These are phyloP conservation scores for Leccinum arenicola DNA, from an alignment of 768 basidiomycete species.

Conservation along the genomic window DNA sequence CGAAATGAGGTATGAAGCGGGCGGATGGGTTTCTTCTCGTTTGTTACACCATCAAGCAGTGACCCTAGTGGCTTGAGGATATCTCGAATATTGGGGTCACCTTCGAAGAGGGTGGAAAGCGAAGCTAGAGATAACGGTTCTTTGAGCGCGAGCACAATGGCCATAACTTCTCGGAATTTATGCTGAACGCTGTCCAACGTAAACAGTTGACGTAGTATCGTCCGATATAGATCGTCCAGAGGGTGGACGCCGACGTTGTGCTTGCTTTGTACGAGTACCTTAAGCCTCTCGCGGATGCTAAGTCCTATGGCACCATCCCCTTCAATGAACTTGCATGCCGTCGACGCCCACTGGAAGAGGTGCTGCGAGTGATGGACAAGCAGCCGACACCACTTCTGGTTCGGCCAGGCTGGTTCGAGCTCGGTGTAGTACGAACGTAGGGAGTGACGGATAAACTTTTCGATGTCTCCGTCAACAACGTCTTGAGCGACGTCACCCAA, in stretches of 20 bases:
- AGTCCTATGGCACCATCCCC: constrained; percentile 18
- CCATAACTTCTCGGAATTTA: constrained; percentile 23
- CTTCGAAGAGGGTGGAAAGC: constrained; percentile 13
- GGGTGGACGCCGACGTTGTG: constrained; percentile 3
- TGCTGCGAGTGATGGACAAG: constrained; percentile 27
- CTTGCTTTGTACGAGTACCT: constrained; percentile 7
- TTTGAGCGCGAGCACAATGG: constrained; percentile 15
- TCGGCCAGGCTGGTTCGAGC: constrained; percentile 17
- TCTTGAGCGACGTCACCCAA: constrained; percentile 12
- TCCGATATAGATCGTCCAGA: constrained; percentile 20
- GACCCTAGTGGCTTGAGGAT: constrained; percentile 22
- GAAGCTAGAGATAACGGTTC: constrained; percentile 18
- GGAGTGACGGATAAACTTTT: constrained; percentile 16
- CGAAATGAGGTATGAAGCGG: constrained; percentile 36
- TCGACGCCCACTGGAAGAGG: constrained; percentile 35
- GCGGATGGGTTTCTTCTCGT: constrained; percentile 21
- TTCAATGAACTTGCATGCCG: constrained; percentile 28
- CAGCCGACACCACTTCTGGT: constrained; percentile 19
- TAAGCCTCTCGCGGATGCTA: constrained; percentile 10
- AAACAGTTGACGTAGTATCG: constrained; percentile 18
- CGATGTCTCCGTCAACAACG: constrained; percentile 16
- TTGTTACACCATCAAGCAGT: constrained; percentile 19
- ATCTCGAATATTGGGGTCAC: constrained; percentile 6
- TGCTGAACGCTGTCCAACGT: background rate
- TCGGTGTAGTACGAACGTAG: constrained; percentile 3